Conservation (phyloP, 495 filamentous ascomycete species). For the Viridothelium virens region DNA sequence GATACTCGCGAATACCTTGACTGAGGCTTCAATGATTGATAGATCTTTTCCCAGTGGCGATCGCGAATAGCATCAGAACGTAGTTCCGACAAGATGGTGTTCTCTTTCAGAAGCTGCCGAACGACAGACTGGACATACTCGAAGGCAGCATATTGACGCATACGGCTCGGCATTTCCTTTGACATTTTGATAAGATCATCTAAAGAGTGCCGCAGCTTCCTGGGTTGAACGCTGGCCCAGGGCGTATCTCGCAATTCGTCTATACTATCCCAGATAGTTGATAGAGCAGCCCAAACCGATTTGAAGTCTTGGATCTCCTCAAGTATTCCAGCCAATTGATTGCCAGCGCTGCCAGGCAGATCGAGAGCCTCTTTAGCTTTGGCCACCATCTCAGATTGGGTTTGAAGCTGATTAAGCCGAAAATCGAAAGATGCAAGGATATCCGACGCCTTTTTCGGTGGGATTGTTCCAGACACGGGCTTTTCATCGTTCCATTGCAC, state of each 20-base stretch:
- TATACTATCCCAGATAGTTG: constrained; percentile 93
- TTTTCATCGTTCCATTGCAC: constrained; percentile 89
- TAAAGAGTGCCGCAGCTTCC: constrained; percentile 80
- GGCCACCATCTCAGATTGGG: constrained; percentile 86
- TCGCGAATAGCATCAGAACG: constrained; percentile 96
- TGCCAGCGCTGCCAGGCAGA: constrained; percentile 68
- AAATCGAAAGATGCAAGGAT: constrained; percentile 73
- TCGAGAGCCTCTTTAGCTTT: constrained; percentile 96
- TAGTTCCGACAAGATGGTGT: constrained; percentile 76
- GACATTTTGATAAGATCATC: constrained; percentile 94
- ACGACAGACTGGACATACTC: constrained; percentile 91
- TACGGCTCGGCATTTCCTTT: constrained; percentile 97
- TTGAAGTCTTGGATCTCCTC: constrained; percentile 99
- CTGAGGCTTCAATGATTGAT: constrained; percentile 83
- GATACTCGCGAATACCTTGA: constrained; percentile 87
- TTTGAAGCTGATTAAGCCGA: constrained; percentile 70
- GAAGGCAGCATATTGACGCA: constrained; percentile 98
- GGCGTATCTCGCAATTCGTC: constrained; percentile 85
- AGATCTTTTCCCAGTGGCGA: constrained; percentile 94
- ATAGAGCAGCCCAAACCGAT: constrained; percentile 90
- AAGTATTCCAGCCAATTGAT: constrained; percentile 66
- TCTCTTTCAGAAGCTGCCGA: constrained; percentile 82
- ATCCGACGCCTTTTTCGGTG: constrained; percentile 73
- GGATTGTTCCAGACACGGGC: constrained; percentile 87
- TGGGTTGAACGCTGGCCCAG: constrained; percentile 87